These are phyloP conservation scores for Globisporangium cederbergense DNA, from an alignment of 352 stramenopile species.

Conservation along the genomic window DNA sequence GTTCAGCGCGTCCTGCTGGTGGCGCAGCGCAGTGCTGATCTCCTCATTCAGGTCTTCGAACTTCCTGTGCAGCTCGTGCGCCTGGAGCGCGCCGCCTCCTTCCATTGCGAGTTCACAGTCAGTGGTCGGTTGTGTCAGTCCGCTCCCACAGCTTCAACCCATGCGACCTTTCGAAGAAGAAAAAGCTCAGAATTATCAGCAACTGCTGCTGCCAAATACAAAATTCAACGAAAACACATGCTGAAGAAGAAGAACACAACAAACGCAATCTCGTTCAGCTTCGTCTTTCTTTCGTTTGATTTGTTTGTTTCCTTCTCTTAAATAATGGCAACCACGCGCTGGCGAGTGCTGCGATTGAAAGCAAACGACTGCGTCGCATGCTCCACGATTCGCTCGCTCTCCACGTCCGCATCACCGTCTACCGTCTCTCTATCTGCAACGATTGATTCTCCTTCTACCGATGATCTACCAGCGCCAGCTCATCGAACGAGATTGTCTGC, in stretches of 20 bases:
- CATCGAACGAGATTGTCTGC: neutral
- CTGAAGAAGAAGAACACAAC: neutral
- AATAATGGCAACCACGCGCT: conserved; percentile 8
- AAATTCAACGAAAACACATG: neutral
- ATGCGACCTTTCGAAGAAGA: conserved; percentile 1
- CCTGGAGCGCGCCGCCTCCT: conserved; percentile 37
- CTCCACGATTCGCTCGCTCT: neutral
- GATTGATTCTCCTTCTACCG: neutral
- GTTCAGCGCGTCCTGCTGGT: conserved; percentile 41
- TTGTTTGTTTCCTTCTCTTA: conserved; percentile 4
- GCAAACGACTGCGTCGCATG: neutral
- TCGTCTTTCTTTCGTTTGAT: neutral
- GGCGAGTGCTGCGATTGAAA: neutral
- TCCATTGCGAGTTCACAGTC: conserved; percentile 27
- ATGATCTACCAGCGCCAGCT: neutral
- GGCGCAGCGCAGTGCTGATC: conserved; percentile 42
- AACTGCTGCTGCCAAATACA: neutral
- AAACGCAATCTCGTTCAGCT: neutral
- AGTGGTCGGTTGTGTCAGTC: neutral
- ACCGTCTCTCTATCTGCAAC: neutral
- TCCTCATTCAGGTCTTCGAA: conserved; percentile 75
- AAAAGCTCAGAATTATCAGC: neutral
- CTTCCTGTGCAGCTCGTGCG: conserved; percentile 67
- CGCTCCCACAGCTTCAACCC: conserved; percentile 1
- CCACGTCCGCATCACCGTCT: neutral